phyloP scores from a whole-genome alignment of 2,329 filamentous ascomycete species.

The Clarireedia hainanense region DNA sequence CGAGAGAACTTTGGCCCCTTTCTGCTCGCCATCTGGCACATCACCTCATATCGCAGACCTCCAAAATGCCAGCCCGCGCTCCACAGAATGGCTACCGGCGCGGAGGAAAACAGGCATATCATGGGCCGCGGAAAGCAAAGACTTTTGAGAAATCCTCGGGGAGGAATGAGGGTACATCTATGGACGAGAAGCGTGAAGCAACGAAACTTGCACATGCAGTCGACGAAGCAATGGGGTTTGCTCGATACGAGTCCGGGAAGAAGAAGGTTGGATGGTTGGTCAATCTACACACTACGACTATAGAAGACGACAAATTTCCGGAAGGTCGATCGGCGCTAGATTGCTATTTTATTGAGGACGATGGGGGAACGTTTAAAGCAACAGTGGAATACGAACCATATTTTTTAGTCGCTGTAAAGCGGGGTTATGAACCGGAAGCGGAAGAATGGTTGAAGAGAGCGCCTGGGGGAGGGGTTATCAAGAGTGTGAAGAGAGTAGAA shows the following conservation, averaged over 20 bases:
- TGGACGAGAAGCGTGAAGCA: constrained; percentile 88
- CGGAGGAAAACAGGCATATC: constrained; percentile 59
- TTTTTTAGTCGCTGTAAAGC: constrained; percentile 85
- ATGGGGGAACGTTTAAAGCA: constrained; percentile 81
- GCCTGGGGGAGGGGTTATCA: constrained; percentile 72
- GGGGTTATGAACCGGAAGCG: constrained; percentile 81
- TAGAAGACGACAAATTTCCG: constrained; percentile 76
- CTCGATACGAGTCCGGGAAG: constrained; percentile 82
- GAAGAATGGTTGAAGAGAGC: constrained; percentile 89
- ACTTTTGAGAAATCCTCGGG: constrained; percentile 73
- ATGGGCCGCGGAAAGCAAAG: constrained; percentile 60
- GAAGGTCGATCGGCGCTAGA: constrained; percentile 86
- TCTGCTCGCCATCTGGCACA: background rate
- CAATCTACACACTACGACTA: constrained; percentile 83
- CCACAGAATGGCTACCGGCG: constrained; percentile 61
- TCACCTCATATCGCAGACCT: constrained; percentile 6
- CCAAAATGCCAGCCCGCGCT: constrained; percentile 50
- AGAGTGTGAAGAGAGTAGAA: constrained; percentile 66
- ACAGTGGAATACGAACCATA: constrained; percentile 96
- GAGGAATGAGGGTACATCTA: constrained; percentile 76
- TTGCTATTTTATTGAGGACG: constrained; percentile 93
- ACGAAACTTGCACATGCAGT: constrained; percentile 77
- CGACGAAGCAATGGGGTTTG: constrained; percentile 92
- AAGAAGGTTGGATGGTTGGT: constrained; percentile 83
- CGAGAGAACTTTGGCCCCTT: background rate